phyloP scores from a whole-genome alignment of 768 basidiomycete genomes.

The Roridomyces roridus region DNA sequence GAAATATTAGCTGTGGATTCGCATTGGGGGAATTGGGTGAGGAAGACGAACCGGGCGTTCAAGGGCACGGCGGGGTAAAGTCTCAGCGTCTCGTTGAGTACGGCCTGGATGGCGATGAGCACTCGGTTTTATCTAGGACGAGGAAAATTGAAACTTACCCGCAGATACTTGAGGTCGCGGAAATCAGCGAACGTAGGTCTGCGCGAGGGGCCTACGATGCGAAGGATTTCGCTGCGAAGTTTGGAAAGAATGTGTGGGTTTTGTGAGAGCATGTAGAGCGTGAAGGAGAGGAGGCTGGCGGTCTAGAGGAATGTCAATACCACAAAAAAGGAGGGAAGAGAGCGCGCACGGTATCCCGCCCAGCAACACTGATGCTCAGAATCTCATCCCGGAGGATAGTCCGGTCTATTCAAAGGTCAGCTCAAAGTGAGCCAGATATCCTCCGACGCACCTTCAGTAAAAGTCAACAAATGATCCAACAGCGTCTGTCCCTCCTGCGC shows the following conservation, averaged over 20 bases:
- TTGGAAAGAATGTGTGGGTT: slow-evolving; percentile 52
- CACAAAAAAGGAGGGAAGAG: not conserved
- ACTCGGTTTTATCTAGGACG: not conserved
- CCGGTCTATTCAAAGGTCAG: too few species aligned
- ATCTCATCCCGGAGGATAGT: slow-evolving; percentile 51
- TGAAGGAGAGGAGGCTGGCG: slow-evolving; percentile 58
- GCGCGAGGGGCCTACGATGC: slow-evolving; percentile 47
- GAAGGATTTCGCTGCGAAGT: slow-evolving; percentile 57
- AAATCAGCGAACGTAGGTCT: slow-evolving; percentile 62
- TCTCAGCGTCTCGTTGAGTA: slow-evolving; percentile 46
- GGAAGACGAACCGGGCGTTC: slow-evolving; percentile 33
- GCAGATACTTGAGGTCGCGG: slow-evolving; percentile 62
- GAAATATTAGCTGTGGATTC: not conserved
- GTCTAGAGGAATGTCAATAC: slow-evolving; percentile 36
- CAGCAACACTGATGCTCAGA: slow-evolving; percentile 50
- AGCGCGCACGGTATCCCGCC: slow-evolving; percentile 46
- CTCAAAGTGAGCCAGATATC: too few species aligned
- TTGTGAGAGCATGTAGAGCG: slow-evolving; percentile 59
- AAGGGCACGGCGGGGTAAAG: slow-evolving; percentile 59
- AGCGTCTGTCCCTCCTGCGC: slow-evolving; percentile 52
- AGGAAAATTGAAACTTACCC: slow-evolving; percentile 57
- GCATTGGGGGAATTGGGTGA: not conserved
- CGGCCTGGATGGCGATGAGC: not conserved
- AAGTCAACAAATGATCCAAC: slow-evolving; percentile 59
- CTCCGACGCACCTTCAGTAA: slow-evolving; percentile 58